Evolutionary conservation across 1,284 basidiomycete species (phyloP).

Genomic region (Fomitopsis betulina): DNA sequence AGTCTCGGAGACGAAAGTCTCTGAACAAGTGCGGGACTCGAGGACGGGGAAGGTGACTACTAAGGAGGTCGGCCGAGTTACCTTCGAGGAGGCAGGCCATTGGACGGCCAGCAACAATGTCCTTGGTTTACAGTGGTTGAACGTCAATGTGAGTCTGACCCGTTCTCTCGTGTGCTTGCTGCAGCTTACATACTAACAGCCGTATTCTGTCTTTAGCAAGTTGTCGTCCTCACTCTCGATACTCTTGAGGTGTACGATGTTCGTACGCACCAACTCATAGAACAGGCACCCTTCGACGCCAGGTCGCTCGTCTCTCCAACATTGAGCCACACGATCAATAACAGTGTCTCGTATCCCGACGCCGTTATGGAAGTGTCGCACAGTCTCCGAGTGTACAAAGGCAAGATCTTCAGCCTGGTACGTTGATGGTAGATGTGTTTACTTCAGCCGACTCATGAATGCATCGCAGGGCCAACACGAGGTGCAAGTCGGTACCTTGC

Average conservation of each 20-base stretch:
- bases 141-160: constrained; percentile 62
- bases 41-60: constrained; percentile 57
- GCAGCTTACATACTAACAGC: constrained; percentile 1
- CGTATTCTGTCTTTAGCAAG: constrained; percentile 44
- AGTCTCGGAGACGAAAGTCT: constrained; percentile 57
- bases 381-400: constrained; percentile 81
- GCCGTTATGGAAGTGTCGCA: constrained; percentile 57
- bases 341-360: constrained; percentile 43
- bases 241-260: constrained; percentile 73
- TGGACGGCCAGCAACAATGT: constrained; percentile 57
- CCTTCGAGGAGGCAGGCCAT: constrained; percentile 50
- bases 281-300: constrained; percentile 54
- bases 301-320: constrained; percentile 52
- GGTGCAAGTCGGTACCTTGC: constrained; percentile 79
- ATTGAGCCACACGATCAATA: constrained; percentile 41
- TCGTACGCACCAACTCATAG: constrained; percentile 47
- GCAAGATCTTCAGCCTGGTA: constrained; percentile 88
- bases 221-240: constrained; percentile 51
- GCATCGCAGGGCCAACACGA: constrained; percentile 56
- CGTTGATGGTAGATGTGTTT: constrained; percentile 26
- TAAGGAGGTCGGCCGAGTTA: constrained; percentile 59
- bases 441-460: constrained; percentile 1
- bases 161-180: constrained; percentile 7
- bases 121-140: constrained; percentile 71
- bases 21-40: constrained; percentile 44